Evolutionary conservation across 1,284 basidiomycete genomes (phyloP), one percentile per base, ranked within the genome.

Genomic region (Puccinia polysora): DNA sequence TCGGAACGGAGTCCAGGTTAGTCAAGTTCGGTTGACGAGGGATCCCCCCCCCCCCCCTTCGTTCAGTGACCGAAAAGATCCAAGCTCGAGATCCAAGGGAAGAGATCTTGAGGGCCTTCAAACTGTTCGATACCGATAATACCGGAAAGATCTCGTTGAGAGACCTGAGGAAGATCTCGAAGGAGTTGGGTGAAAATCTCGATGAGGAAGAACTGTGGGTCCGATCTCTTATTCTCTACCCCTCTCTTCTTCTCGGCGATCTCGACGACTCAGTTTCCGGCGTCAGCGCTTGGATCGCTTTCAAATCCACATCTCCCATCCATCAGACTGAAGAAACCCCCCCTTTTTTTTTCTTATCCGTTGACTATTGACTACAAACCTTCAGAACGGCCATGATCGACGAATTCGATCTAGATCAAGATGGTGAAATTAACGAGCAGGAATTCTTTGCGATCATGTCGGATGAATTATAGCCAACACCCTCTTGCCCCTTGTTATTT

Each of bases 371-470:
- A 34, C 20, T 4, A n/a, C n/a, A n/a, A n/a, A n/a, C 34, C 4
- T 14, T 25, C 78, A 97, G 94, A 76, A 91, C 97, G 87, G 96
- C 95, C 23, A 99, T 99, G 95, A 99, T 99, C 78, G 96, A 98
- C 78, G 96, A 99, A 82, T 99, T 99, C 78, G 95, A 99, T 81
- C 86, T 99, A 43, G 95, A 99, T 82, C 89, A 95, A 80, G 95
- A 99, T 77, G 93, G 94, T 25, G 94, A 95, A 82, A 98, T 98
- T 80, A 93, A 88, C 80, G 89, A 93, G 79, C 86, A 89, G 79
- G 91, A 95, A 83, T 94, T 95, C 81, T 87, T 91, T 76, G 89
- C 90, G 56, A 97, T 97, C 80, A 95, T 97, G 94, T 90, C 91
- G 63, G 93, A 97, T 81, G 93, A 96, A 68, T 74, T 77, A 25